Evolutionary conservation across 164 flowering plant species (phyloP).

Genomic region (Piper longum): DNA sequence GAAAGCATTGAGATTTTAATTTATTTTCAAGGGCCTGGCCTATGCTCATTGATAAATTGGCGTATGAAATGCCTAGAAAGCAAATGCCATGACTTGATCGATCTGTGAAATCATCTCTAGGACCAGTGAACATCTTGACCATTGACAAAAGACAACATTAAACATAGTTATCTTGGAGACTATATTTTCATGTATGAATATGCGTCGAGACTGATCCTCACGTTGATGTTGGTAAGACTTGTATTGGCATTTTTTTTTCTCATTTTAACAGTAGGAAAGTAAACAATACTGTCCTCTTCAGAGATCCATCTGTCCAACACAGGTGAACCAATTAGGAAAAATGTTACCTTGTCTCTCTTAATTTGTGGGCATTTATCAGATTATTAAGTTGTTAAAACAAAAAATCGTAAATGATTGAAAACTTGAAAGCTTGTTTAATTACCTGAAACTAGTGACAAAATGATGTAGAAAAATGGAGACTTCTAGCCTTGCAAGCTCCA

Average conservation of each 20-base stretch:
- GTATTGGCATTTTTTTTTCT: constrained; percentile 68
- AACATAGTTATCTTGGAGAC: too few relatives aligned
- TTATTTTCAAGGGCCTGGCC: too few relatives aligned
- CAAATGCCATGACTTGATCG: too few relatives aligned
- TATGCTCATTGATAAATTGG: too few relatives aligned
- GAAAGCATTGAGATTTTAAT: too few relatives aligned
- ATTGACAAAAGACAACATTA: too few relatives aligned
- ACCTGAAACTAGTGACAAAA: constrained; percentile 72
- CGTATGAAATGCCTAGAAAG: too few relatives aligned
- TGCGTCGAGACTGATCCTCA: not conserved
- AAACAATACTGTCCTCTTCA: constrained; percentile 47
- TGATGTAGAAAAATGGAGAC: constrained; percentile 89
- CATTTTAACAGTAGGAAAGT: constrained; percentile 87
- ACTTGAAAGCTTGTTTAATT: not conserved
- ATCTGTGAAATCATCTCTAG: too few relatives aligned
- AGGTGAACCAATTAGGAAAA: not conserved
- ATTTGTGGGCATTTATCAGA: too few relatives aligned
- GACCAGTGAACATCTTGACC: too few relatives aligned
- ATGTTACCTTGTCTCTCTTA: too few relatives aligned
- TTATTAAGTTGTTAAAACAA: not conserved
- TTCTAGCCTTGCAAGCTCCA: constrained; percentile 79
- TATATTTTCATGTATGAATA: too few relatives aligned
- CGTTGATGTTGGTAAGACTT: constrained; percentile 25
- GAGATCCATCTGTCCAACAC: constrained; percentile 64
- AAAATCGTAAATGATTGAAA: not conserved